These are phyloP conservation scores for Eimeria sp. DNA, from an alignment of 169 alveolate species.

Conservation along the genomic window DNA sequence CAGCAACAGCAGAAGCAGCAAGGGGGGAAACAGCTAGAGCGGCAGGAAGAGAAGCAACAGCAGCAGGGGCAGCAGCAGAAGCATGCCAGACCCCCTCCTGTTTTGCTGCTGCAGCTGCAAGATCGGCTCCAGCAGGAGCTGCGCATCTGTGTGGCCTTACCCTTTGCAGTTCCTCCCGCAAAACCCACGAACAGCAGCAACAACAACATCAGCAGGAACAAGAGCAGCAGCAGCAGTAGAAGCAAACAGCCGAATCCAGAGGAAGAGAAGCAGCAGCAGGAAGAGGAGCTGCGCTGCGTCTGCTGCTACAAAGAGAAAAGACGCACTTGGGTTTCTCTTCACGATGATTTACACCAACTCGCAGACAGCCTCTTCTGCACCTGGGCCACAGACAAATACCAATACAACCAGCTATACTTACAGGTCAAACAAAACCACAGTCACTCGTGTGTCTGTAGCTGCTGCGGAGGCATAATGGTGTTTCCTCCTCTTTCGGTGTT, in stretches of 20 bases:
- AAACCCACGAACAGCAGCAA: no score
- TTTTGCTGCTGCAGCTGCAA: slow-evolving; percentile 79
- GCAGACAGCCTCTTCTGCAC: slow-evolving; percentile 42
- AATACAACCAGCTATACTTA: slow-evolving; percentile 37
- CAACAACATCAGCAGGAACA: no score
- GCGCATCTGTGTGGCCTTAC: slow-evolving; percentile 79
- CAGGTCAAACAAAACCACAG: neutral
- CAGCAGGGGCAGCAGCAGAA: slow-evolving; percentile 53
- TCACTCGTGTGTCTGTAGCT: neutral
- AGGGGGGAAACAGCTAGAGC: no score
- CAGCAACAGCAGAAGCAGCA: no score
- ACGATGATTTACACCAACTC: slow-evolving; percentile 53
- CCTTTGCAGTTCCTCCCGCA: neutral
- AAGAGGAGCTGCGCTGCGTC: slow-evolving; percentile 57
- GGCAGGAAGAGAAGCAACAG: neutral
- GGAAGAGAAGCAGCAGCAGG: slow-evolving; percentile 31
- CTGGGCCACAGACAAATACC: slow-evolving; percentile 61
- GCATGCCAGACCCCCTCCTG: slow-evolving; percentile 39
- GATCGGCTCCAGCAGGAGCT: slow-evolving; percentile 78
- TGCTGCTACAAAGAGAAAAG: slow-evolving; percentile 69
- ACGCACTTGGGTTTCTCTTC: slow-evolving; percentile 37
- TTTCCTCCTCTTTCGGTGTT: neutral
- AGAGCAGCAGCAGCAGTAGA: slow-evolving; percentile 39
- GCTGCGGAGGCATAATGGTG: slow-evolving; percentile 15
- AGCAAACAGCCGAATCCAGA: slow-evolving; percentile 21